phyloP scores from a whole-genome alignment of 1,284 basidiomycete species.

The Microbotryomycetes sp. region DNA sequence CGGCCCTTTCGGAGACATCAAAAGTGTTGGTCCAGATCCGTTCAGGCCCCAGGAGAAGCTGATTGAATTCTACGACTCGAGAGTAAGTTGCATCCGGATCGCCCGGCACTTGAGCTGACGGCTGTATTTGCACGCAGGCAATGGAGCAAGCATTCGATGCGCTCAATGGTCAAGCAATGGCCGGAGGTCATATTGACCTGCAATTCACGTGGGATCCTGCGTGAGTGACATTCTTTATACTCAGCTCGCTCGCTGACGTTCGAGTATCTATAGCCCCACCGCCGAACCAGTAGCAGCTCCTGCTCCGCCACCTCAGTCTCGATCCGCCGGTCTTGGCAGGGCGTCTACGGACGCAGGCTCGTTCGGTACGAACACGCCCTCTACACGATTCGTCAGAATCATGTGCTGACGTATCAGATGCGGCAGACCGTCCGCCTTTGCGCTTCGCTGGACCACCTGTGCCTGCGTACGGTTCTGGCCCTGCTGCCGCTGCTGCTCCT shows the following conservation, averaged over 20 bases:
- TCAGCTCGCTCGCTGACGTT: no score
- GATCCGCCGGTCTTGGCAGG: no score
- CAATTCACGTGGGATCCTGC: constrained; percentile 76
- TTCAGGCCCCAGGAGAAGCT: constrained; percentile 53
- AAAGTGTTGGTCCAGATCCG: constrained; percentile 51
- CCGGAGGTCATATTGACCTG: constrained; percentile 77
- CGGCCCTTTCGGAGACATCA: constrained; percentile 82
- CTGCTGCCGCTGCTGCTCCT: neutral
- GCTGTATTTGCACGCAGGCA: constrained; percentile 46
- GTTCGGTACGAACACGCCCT: no score
- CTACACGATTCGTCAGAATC: no score
- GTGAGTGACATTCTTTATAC: constrained; percentile 38
- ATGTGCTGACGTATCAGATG: no score
- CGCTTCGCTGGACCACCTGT: neutral
- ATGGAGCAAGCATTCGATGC: constrained; percentile 71
- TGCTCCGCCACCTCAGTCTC: no score
- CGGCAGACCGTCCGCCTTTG: neutral
- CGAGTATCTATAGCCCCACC: no score
- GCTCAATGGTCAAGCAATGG: constrained; percentile 62
- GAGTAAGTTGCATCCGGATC: constrained; percentile 49
- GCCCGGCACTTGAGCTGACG: constrained; percentile 13
- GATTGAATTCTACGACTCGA: constrained; percentile 83
- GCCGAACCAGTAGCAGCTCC: no score
- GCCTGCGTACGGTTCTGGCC: neutral
- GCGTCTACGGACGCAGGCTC: no score